Percentiles rank a stretch among this genome's conserved stretches.
Conservation (phyloP, 192 early-diverging fungal genomes). For the Mortierella hygrophila region DNA sequence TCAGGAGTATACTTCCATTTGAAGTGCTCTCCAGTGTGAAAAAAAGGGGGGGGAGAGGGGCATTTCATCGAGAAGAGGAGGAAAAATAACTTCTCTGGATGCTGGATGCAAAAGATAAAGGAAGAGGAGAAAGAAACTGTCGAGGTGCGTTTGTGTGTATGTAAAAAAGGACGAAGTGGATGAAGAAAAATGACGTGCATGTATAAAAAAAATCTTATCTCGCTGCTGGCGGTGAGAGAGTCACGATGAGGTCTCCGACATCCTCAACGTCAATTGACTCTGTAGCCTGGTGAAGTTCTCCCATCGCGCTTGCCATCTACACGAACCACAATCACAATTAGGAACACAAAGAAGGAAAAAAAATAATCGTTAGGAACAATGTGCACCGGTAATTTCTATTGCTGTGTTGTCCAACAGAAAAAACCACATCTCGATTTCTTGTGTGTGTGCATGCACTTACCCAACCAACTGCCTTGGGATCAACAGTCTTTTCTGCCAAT, state of each 20-base stretch:
- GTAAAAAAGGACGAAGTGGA: background rate
- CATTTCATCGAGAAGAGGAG: background rate
- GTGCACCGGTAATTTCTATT: background rate
- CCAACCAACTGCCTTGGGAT: conserved; percentile 45
- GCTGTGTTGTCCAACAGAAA: background rate
- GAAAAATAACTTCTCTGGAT: background rate
- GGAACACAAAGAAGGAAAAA: no score
- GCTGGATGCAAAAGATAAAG: background rate
- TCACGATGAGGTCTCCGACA: conserved; percentile 53
- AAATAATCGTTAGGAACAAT: background rate
- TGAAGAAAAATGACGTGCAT: background rate
- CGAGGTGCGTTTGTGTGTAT: background rate
- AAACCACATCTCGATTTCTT: background rate
- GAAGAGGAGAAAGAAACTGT: background rate
- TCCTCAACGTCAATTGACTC: conserved; percentile 52
- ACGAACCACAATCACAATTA: background rate
- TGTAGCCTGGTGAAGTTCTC: conserved; percentile 49
- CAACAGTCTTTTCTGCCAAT: conserved; percentile 48
- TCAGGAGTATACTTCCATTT: background rate
- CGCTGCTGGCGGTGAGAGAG: conserved; percentile 27
- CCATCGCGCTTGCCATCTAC: conserved; percentile 54
- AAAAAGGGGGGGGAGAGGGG: background rate
- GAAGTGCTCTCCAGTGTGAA: background rate
- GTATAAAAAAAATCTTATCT: background rate
- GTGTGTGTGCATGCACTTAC: conserved; percentile 11